Percentiles rank a stretch among this genome's conserved stretches.
Conservation (phyloP, 2,329 filamentous ascomycete genomes). For the Exophiala spinifera region DNA sequence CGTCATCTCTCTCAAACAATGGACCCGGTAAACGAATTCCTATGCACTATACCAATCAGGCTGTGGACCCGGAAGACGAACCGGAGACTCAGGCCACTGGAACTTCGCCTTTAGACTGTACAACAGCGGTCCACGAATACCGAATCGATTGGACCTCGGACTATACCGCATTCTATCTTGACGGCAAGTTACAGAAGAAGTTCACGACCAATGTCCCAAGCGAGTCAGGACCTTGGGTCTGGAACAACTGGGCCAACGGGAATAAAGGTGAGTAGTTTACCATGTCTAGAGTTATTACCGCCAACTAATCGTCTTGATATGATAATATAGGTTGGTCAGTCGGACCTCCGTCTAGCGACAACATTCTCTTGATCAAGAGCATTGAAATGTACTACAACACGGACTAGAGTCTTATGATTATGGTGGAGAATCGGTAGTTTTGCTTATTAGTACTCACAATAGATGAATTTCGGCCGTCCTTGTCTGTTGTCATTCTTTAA, state of each 20-base stretch:
- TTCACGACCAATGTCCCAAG: constrained; percentile 24
- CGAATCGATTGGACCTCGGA: constrained; percentile 26
- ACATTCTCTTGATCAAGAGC: constrained; percentile 23
- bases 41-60: constrained; percentile 27
- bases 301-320: not conserved
- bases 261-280: constrained; percentile 18
- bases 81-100: constrained; percentile 16
- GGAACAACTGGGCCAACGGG: constrained; percentile 30
- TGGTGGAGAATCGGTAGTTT: too few relatives aligned
- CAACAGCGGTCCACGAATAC: constrained; percentile 25
- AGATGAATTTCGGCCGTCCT: too few relatives aligned
- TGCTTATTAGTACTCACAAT: too few relatives aligned
- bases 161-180: constrained; percentile 27
- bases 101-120: constrained; percentile 20
- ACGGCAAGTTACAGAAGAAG: constrained; percentile 20
- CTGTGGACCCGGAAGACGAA: constrained; percentile 10
- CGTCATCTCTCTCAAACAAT: constrained; percentile 23
- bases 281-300: not conserved
- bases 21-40: constrained; percentile 16
- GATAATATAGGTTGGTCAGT: constrained; percentile 20
- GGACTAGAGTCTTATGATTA: not conserved
- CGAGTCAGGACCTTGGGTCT: constrained; percentile 24
- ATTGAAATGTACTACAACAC: constrained; percentile 30
- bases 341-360: constrained; percentile 23
- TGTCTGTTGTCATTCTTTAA: too few relatives aligned